These are phyloP conservation scores for Rhodocollybia butyracea DNA, from an alignment of 768 basidiomycete genomes.

Conservation along the genomic window DNA sequence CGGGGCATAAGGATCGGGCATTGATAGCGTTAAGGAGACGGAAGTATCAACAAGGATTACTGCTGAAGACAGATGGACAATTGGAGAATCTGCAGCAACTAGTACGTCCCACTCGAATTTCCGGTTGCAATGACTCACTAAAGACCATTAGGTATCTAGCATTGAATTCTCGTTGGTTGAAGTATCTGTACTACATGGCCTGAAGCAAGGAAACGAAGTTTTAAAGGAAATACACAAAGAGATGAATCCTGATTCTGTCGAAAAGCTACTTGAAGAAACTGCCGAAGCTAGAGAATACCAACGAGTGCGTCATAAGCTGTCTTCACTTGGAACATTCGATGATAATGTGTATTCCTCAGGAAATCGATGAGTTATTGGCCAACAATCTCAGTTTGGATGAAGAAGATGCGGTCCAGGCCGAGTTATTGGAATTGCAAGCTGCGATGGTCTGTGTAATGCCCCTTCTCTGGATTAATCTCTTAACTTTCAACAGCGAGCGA, in stretches of 20 bases:
- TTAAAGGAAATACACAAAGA: conserved; percentile 93
- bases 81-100: conserved; percentile 86
- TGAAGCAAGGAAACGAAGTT: conserved; percentile 92
- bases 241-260: conserved; percentile 90
- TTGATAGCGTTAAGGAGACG: conserved; percentile 82
- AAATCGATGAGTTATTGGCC: conserved; percentile 85
- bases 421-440: conserved; percentile 67
- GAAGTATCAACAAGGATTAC: conserved; percentile 90
- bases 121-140: neutral
- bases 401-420: conserved; percentile 89
- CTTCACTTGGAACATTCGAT: conserved; percentile 1
- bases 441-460: conserved; percentile 44
- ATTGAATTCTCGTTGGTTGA: conserved; percentile 97
- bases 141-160: conserved; percentile 72
- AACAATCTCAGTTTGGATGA: conserved; percentile 84
- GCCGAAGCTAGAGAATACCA: conserved; percentile 92
- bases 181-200: conserved; percentile 86
- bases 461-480: neutral
- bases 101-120: conserved; percentile 39
- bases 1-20: conserved; percentile 85
- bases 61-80: conserved; percentile 87
- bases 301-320: conserved; percentile 39
- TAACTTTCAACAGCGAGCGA: conserved; percentile 26
- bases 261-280: conserved; percentile 90
- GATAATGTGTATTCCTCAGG: conserved; percentile 48